Percentiles rank a stretch among this genome's conserved stretches.
Evolutionary conservation across 495 filamentous ascomycete species (phyloP).

Genomic region (Amniculicola lignicola): DNA sequence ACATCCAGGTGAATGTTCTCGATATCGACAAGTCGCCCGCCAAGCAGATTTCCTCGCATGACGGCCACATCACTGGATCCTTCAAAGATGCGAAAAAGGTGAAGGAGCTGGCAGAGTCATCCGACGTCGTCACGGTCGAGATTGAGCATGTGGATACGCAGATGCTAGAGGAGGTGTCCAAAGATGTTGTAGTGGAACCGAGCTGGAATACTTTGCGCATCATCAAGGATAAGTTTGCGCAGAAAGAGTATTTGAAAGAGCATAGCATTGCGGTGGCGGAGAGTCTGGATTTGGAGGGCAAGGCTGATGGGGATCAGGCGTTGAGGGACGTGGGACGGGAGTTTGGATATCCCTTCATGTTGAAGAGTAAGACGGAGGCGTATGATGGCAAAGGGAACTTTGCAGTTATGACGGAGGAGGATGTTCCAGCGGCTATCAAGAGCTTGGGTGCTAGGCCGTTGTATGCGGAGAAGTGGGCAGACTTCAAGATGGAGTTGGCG

Average conservation of each 20-base stretch:
- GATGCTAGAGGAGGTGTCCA: constrained; percentile 78
- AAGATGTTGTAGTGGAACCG: constrained; percentile 65
- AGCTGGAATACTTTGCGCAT: constrained; percentile 83
- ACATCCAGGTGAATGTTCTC: constrained; percentile 75
- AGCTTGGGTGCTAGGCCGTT: constrained; percentile 67
- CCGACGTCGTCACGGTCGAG: constrained; percentile 89
- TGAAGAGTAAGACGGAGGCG: constrained; percentile 88
- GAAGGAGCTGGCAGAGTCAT: constrained; percentile 68
- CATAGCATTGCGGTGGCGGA: constrained; percentile 67
- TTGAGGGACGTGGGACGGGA: constrained; percentile 51
- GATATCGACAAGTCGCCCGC: constrained; percentile 78
- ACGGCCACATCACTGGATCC: constrained; percentile 74
- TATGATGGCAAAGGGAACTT: constrained; percentile 95
- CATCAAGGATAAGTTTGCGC: constrained; percentile 94
- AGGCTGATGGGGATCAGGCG: constrained; percentile 1
- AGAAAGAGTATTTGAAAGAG: constrained; percentile 75
- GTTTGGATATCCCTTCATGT: constrained; percentile 86
- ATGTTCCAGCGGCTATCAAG: constrained; percentile 66
- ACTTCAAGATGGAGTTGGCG: constrained; percentile 81
- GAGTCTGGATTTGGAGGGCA: constrained; percentile 57
- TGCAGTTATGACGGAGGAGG: constrained; percentile 62
- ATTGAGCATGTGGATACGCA: constrained; percentile 96
- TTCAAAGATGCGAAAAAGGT: constrained; percentile 78
- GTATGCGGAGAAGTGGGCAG: constrained; percentile 89
- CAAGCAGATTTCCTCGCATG: constrained; percentile 80